Percentiles rank a stretch among this genome's conserved stretches.
These are phyloP conservation scores for Cinnamomum chago DNA, from an alignment of 164 flowering plant genomes.

Conservation along the genomic window DNA sequence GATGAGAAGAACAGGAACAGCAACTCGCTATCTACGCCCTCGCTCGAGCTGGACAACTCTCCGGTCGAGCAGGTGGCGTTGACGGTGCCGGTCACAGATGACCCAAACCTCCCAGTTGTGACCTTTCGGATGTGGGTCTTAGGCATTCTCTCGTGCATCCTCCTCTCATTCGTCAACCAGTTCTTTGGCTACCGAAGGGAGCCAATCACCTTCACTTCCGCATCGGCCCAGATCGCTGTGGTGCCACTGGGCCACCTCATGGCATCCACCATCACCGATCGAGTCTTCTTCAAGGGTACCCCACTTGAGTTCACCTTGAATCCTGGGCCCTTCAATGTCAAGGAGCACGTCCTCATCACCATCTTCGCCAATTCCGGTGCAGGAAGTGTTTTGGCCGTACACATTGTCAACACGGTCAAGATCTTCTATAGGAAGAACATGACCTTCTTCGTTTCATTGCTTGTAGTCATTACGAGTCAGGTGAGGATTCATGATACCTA, in stretches of 20 bases:
- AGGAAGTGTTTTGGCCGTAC: conserved; percentile 79
- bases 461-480: conserved; percentile 81
- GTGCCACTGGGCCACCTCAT: conserved; percentile 81
- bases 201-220: conserved; percentile 66
- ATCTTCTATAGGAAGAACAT: conserved; percentile 55
- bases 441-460: conserved; percentile 58
- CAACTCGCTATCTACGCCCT: not conserved
- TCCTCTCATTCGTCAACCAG: conserved; percentile 86
- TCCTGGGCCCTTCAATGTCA: conserved; percentile 89
- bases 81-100: conserved; percentile 77
- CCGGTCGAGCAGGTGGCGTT: conserved; percentile 67
- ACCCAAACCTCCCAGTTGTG: conserved; percentile 59
- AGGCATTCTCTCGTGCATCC: conserved; percentile 56
- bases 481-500: conserved; percentile 17
- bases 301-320: conserved; percentile 65
- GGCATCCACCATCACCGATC: conserved; percentile 51
- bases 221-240: conserved; percentile 86
- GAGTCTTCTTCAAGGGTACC: conserved; percentile 52
- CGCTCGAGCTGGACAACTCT: conserved; percentile 36
- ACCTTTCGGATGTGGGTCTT: conserved; percentile 88
- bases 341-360: conserved; percentile 89
- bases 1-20: not conserved
- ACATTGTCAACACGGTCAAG: conserved; percentile 71
- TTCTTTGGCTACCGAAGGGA: conserved; percentile 86
- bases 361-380: conserved; percentile 94